A percentile compares a stretch with the other conserved stretches of the same genome.
phyloP scores from a whole-genome alignment of 192 early-diverging fungal species.

The Coemansia sp. region DNA sequence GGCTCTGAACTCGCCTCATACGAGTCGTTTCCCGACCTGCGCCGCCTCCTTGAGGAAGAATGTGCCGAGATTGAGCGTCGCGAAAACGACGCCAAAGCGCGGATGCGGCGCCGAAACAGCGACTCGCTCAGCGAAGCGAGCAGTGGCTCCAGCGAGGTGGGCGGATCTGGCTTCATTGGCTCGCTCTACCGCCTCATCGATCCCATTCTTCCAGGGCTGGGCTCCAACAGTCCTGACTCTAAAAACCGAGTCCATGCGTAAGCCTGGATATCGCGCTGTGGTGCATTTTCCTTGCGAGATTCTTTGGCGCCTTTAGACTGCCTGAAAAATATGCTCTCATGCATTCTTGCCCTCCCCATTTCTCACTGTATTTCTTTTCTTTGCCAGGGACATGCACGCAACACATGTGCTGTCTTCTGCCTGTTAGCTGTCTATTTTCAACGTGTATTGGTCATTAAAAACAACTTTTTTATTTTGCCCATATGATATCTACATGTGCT shows the following conservation, averaged over 20 bases:
- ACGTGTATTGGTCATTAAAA: too few relatives aligned
- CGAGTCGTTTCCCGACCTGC: conserved; percentile 53
- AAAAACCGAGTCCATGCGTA: conserved; percentile 13
- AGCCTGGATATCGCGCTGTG: too few relatives aligned
- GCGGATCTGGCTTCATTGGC: conserved; percentile 29
- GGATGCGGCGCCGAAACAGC: conserved; percentile 41
- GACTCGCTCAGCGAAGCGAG: conserved; percentile 38
- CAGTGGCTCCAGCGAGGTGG: conserved; percentile 18
- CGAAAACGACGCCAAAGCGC: conserved; percentile 36
- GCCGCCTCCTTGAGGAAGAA: conserved; percentile 42
- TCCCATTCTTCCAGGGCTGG: conserved; percentile 35
- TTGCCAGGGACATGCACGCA: too few relatives aligned
- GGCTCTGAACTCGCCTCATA: conserved; percentile 33
- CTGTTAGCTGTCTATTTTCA: too few relatives aligned
- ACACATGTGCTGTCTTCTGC: too few relatives aligned
- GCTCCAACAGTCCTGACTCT: conserved; percentile 6
- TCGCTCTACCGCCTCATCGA: conserved; percentile 49
- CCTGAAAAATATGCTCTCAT: too few relatives aligned
- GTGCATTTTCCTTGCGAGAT: too few relatives aligned
- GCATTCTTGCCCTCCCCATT: too few relatives aligned
- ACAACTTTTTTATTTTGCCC: too few relatives aligned
- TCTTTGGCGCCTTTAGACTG: too few relatives aligned
- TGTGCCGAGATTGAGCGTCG: conserved; percentile 54
- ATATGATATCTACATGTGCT: too few relatives aligned
- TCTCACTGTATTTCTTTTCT: too few relatives aligned